Evolutionary conservation across 2,329 filamentous ascomycete species (phyloP).

Genomic region (Claviceps capensis): DNA sequence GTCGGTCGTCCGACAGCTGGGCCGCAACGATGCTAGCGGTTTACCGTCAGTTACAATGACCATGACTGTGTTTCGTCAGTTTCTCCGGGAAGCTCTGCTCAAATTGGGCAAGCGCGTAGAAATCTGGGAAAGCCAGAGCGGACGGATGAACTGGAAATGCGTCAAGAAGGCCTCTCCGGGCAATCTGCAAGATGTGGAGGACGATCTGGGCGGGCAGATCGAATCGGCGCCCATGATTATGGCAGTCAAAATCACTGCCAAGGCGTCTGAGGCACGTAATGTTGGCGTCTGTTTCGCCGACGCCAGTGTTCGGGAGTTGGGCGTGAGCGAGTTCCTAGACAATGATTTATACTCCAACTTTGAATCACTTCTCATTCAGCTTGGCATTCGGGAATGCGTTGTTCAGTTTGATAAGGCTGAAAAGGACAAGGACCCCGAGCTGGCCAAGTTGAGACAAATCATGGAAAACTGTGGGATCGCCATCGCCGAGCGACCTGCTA

Average conservation of each 20-base stretch:
- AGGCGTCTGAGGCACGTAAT: constrained; percentile 67
- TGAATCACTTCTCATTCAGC: constrained; percentile 87
- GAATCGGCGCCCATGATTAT: constrained; percentile 90
- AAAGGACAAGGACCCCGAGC: constrained; percentile 78
- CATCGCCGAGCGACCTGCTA: constrained; percentile 61
- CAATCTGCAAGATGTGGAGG: constrained; percentile 92
- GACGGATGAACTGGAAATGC: constrained; percentile 84
- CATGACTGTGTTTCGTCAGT: constrained; percentile 86
- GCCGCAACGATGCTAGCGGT: constrained; percentile 68
- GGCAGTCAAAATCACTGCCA: constrained; percentile 85
- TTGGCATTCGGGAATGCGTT: constrained; percentile 88
- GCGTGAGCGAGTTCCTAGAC: constrained; percentile 96
- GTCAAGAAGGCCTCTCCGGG: constrained; percentile 87
- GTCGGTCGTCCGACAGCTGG: constrained; percentile 82
- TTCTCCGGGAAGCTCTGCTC: constrained; percentile 87
- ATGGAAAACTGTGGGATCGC: constrained; percentile 87
- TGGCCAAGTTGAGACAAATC: constrained; percentile 76
- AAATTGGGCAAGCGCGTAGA: constrained; percentile 82
- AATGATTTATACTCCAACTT: constrained; percentile 98
- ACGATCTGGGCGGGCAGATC: constrained; percentile 76
- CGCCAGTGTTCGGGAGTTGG: constrained; percentile 87
- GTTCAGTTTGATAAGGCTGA: constrained; percentile 65
- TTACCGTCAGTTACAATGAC: constrained; percentile 93
- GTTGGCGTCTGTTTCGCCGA: constrained; percentile 97
- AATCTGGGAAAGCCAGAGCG: constrained; percentile 65